Base-by-base conservation (phyloP, 1,139 yeast genomes). In the Hyphopichia wangnamkhiaoensis region DNA sequence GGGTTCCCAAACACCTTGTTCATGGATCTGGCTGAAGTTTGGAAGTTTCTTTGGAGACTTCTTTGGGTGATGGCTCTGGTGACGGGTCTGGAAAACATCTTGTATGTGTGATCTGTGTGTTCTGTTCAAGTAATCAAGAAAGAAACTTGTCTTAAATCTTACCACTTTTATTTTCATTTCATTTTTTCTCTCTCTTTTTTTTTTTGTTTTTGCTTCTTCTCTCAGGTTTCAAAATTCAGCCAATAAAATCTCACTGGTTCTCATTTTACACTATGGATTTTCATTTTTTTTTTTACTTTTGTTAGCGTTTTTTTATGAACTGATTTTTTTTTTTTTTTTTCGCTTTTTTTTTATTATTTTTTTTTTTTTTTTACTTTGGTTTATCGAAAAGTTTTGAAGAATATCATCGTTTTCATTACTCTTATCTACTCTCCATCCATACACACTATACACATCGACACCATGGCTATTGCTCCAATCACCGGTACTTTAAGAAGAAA, bases 381-480 rank as follows among this genome's bases (percentile, higher is more conserved):
- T 7, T 7, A 21, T 7, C 10, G 24, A 21, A 21, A 7, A 10
- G 10, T 21, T 7, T 7, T 7, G 10, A 7, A 7, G 24, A 21
- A 21, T 21, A 10, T 10, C 10, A 7, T 21, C 10, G 24, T 7
- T 21, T 7, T 7, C 24, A 6, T 19, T 5, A 20, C 5, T 12
- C 19, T 17, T 21, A 21, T 10, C 24, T 7, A 21, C 9, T 21
- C 9, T 7, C 7, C 10, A 21, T 7, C n/a, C 24, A 26, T 26
- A 26, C 13, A 26, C 29, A 26, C 14, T 8, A 6, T 6, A 7
- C n/a, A 38, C 13, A 18, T 14, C 18, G n/a, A 37, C 47, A 74
- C 53, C 57, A 84, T 86, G 88, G 87, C 95, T 60, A 79, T 90
- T 61, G 89, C 95, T 61, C 96, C 96, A 58, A 89, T 91, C 59